A percentile compares a stretch with the other conserved stretches of the same genome.
Evolutionary conservation across 257 asterid genomes (phyloP).

Genomic region (Solanum chiquidenum): DNA sequence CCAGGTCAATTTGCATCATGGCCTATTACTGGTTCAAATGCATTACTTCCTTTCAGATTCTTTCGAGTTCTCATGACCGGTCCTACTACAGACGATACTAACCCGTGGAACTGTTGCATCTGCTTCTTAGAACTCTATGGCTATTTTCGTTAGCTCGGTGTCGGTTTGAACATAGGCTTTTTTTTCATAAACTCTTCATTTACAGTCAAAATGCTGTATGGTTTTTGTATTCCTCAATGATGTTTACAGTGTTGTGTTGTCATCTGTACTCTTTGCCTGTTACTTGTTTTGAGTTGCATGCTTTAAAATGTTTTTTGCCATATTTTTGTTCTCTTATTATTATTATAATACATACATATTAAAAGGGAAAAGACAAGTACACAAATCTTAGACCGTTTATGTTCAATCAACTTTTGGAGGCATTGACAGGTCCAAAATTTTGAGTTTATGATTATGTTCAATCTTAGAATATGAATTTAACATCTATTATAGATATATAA

Average conservation of each 20-base stretch:
- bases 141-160: slow-evolving; percentile 38
- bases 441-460: neutral
- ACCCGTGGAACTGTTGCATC: slow-evolving; percentile 84
- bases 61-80: slow-evolving; percentile 51
- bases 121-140: slow-evolving; percentile 97
- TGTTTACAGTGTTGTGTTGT: neutral
- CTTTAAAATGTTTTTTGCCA: neutral
- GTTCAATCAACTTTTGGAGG: neutral
- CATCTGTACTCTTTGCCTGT: neutral
- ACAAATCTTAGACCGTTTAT: neutral
- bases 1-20: slow-evolving; percentile 93
- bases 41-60: slow-evolving; percentile 82
- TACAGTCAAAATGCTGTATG: neutral
- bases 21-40: slow-evolving; percentile 67
- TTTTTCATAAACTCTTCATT: neutral
- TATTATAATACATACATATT: neutral
- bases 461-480: neutral
- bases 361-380: neutral
- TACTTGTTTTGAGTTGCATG: neutral
- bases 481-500: neutral
- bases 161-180: neutral
- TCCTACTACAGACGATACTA: slow-evolving; percentile 56
- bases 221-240: neutral
- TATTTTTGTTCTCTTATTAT: too few species aligned
- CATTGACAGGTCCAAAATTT: neutral